Conservation (phyloP, 1,139 yeast genomes). For the Sugiyamaella novakii region DNA sequence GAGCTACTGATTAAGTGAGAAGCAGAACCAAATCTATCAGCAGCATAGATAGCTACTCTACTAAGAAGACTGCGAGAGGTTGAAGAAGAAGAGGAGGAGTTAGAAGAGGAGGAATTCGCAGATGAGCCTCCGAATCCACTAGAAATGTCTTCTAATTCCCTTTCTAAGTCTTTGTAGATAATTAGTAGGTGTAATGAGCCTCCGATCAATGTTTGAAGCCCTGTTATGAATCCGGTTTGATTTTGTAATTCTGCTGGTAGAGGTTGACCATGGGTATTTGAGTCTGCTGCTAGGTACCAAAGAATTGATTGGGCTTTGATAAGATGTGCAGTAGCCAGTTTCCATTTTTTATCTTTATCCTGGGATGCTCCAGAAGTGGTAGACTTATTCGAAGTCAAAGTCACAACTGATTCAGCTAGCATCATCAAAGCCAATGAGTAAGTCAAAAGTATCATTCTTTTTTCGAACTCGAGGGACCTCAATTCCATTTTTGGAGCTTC, state of each 20-base stretch:
- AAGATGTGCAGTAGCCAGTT: slow-evolving; percentile 37
- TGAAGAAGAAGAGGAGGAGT: slow-evolving; percentile 17
- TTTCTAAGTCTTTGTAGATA: slow-evolving; percentile 34
- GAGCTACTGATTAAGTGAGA: slow-evolving; percentile 29
- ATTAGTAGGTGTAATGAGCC: slow-evolving; percentile 40
- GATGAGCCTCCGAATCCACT: not conserved
- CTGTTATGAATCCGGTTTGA: slow-evolving; percentile 33
- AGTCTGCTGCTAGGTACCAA: slow-evolving; percentile 33
- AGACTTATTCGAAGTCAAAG: slow-evolving; percentile 16
- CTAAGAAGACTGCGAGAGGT: slow-evolving; percentile 37
- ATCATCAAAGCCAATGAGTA: slow-evolving; percentile 37
- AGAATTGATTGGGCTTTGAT: slow-evolving; percentile 37
- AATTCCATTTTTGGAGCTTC: slow-evolving; percentile 35
- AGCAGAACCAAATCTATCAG: slow-evolving; percentile 40
- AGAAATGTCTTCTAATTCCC: slow-evolving; percentile 4
- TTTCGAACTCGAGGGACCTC: slow-evolving; percentile 37
- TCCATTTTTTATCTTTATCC: slow-evolving; percentile 34
- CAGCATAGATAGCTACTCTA: slow-evolving; percentile 41
- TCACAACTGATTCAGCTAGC: slow-evolving; percentile 29
- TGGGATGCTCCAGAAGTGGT: slow-evolving; percentile 11
- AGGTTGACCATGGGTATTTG: slow-evolving; percentile 23
- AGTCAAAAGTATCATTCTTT: slow-evolving; percentile 38
- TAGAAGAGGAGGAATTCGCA: not conserved
- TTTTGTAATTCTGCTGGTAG: slow-evolving; percentile 33
- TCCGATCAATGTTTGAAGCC: slow-evolving; percentile 34